Evolutionary conservation across 768 basidiomycete species (phyloP).

Genomic region (Tylopilus plumbeoviolaceoides): DNA sequence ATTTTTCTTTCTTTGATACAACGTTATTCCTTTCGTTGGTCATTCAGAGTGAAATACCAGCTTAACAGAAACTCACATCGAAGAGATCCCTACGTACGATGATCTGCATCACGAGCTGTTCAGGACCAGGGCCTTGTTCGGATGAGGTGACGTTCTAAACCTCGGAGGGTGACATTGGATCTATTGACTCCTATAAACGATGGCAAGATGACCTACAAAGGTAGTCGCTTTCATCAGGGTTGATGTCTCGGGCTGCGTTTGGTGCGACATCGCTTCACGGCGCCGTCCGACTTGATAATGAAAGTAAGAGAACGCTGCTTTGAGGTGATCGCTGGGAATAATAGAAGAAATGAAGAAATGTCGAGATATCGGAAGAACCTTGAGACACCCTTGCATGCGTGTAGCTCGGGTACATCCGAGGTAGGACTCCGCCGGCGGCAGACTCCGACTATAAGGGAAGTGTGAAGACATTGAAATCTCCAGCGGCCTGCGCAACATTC

Average conservation of each 20-base stretch:
- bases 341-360: neutral
- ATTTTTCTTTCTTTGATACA: slow-evolving; percentile 34
- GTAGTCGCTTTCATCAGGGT: neutral
- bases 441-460: too few species aligned
- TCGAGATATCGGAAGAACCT: slow-evolving; percentile 9
- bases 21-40: neutral
- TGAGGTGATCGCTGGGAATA: neutral
- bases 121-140: neutral
- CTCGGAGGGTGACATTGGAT: neutral
- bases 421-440: too few species aligned
- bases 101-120: slow-evolving; percentile 41
- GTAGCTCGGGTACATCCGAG: neutral
- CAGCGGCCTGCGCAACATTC: too few species aligned
- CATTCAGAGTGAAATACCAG: neutral
- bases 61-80: slow-evolving; percentile 29
- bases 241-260: neutral
- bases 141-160: neutral
- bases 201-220: neutral
- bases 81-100: slow-evolving; percentile 40
- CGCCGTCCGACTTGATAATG: neutral
- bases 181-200: neutral
- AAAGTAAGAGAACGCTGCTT: neutral
- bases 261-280: slow-evolving; percentile 3
- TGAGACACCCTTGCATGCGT: slow-evolving; percentile 1
- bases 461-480: too few species aligned